Conservation (phyloP, 306 rosid genomes). For the Oxytropis ochrocephala region DNA sequence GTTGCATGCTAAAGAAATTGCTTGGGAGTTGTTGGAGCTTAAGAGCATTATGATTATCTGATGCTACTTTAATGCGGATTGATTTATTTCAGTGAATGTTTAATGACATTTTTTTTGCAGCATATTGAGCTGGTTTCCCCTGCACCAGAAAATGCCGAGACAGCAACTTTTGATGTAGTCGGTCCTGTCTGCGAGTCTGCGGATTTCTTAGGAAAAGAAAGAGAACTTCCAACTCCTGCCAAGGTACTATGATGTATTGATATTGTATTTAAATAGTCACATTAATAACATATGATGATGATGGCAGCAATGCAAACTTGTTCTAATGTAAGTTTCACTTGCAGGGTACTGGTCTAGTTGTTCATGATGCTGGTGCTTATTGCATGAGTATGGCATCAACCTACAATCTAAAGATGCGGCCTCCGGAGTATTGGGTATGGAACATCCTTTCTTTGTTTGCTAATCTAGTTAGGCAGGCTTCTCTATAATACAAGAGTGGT, state of each 20-base stretch:
- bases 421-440: conserved; percentile 91
- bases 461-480: neutral
- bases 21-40: neutral
- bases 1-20: neutral
- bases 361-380: conserved; percentile 98
- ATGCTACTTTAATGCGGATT: neutral
- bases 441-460: neutral
- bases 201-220: conserved; percentile 46
- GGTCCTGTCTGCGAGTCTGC: conserved; percentile 57
- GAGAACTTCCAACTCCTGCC: conserved; percentile 42
- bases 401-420: conserved; percentile 94
- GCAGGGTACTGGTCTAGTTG: conserved; percentile 93
- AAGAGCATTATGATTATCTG: neutral
- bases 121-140: conserved; percentile 95
- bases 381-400: conserved; percentile 99
- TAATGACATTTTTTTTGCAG: conserved; percentile 40
- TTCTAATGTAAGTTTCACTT: conserved; percentile 23
- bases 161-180: conserved; percentile 33
- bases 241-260: conserved; percentile 28
- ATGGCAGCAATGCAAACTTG: neutral
- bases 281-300: neutral
- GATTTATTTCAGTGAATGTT: neutral
- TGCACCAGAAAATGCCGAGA: conserved; percentile 42
- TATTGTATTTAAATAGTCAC: neutral
- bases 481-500: neutral